Percentiles rank a stretch among this genome's conserved stretches.
phyloP scores from a whole-genome alignment of 1,284 basidiomycete genomes.

The Cystobasidium pallidum region DNA sequence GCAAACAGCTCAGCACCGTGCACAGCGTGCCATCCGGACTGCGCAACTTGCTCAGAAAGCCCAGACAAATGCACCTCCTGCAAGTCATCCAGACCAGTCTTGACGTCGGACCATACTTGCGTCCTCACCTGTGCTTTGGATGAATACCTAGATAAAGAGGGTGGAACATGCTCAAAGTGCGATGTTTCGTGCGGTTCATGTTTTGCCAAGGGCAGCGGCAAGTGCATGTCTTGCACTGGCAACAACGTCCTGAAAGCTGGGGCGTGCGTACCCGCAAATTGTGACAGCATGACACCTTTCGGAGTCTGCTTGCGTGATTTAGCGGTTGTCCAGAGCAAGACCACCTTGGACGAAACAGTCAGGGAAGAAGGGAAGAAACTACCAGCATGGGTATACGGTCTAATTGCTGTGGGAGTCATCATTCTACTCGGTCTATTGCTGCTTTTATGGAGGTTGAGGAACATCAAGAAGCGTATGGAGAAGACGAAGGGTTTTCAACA shows the following conservation, averaged over 20 bases:
- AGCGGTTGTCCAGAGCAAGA: conserved; percentile 63
- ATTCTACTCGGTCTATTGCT: conserved; percentile 71
- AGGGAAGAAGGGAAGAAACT: conserved; percentile 59
- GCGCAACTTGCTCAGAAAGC: conserved; percentile 70
- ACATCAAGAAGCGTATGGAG: conserved; percentile 67
- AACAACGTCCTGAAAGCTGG: conserved; percentile 67
- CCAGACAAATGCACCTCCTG: conserved; percentile 78
- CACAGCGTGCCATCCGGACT: conserved; percentile 75
- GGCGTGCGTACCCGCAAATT: conserved; percentile 66
- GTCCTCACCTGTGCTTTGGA: conserved; percentile 71
- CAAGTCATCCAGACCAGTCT: conserved; percentile 67
- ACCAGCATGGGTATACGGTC: conserved; percentile 76
- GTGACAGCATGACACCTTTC: conserved; percentile 68
- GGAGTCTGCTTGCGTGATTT: conserved; percentile 76
- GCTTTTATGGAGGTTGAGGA: conserved; percentile 69
- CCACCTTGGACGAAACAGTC: conserved; percentile 64
- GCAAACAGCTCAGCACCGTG: conserved; percentile 64
- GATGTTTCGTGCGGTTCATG: conserved; percentile 72
- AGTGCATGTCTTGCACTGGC: conserved; percentile 72
- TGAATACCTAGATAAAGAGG: conserved; percentile 71
- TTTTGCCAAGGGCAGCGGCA: conserved; percentile 65
- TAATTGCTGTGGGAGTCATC: conserved; percentile 76
- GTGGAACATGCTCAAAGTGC: conserved; percentile 68
- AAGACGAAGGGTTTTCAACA: conserved; percentile 58
- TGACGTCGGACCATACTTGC: conserved; percentile 68